Evolutionary conservation across 306 rosid species (phyloP).

Genomic region (Ammopiptanthus mongolicus): DNA sequence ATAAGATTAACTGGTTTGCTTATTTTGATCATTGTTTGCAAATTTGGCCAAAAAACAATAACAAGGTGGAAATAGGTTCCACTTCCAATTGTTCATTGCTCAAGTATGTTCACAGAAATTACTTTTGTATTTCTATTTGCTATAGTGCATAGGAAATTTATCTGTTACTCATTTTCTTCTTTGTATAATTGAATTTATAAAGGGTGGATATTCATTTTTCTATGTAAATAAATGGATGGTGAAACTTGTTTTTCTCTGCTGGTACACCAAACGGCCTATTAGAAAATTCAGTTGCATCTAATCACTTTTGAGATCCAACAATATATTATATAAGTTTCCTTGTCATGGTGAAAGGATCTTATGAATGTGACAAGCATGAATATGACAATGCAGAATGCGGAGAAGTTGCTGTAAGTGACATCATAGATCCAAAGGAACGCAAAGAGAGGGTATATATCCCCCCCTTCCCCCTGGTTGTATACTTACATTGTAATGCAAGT

Average conservation of each 20-base stretch:
- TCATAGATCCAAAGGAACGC: not conserved
- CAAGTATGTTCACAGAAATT: conserved; percentile 23
- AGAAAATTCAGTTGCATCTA: conserved; percentile 36
- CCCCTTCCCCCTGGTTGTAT: too few relatives aligned
- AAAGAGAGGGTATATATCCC: too few relatives aligned
- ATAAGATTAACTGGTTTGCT: conserved; percentile 29
- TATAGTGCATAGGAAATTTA: conserved; percentile 26
- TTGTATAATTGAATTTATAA: conserved; percentile 28
- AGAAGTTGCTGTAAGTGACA: not conserved
- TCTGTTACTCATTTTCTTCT: conserved; percentile 25
- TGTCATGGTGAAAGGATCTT: conserved; percentile 15
- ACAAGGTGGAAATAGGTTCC: conserved; percentile 32
- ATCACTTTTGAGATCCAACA: conserved; percentile 8
- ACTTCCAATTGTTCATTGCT: conserved; percentile 24
- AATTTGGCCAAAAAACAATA: conserved; percentile 23
- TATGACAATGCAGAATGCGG: conserved; percentile 7
- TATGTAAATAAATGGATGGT: conserved; percentile 18
- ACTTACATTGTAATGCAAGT: too few relatives aligned
- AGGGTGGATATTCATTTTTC: conserved; percentile 22
- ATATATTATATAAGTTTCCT: conserved; percentile 2
- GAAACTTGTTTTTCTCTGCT: conserved; percentile 32
- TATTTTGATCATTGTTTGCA: conserved; percentile 26
- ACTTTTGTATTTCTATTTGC: conserved; percentile 21
- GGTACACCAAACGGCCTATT: conserved; percentile 44
- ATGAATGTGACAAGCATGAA: conserved; percentile 30